These are phyloP conservation scores for Penicillium sp. DNA, from an alignment of 2,329 filamentous ascomycete genomes.

Conservation along the genomic window DNA sequence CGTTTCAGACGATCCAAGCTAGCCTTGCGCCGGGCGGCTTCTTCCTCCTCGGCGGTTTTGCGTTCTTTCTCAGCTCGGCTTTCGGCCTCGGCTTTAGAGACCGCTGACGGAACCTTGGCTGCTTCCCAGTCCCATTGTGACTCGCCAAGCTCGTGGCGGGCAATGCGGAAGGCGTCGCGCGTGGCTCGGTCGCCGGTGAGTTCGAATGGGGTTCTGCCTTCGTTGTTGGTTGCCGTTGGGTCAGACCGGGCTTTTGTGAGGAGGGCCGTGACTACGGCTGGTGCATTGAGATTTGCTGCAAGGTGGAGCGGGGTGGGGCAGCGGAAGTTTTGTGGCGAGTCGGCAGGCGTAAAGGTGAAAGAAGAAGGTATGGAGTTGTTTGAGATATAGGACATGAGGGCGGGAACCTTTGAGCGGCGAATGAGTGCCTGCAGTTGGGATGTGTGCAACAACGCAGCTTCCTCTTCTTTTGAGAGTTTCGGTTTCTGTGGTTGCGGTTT, in stretches of 20 bases:
- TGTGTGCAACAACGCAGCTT: constrained; percentile 72
- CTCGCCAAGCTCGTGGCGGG: constrained; percentile 73
- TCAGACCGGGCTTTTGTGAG: constrained; percentile 66
- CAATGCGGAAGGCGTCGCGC: constrained; percentile 82
- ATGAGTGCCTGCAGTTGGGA: constrained; percentile 80
- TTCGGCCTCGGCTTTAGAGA: constrained; percentile 65
- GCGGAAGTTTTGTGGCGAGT: constrained; percentile 62
- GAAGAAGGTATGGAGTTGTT: constrained; percentile 62
- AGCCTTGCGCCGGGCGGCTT: constrained; percentile 59
- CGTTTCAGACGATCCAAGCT: constrained; percentile 64
- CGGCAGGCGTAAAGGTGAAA: constrained; percentile 65
- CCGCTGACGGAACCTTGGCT: constrained; percentile 60
- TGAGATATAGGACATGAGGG: constrained; percentile 71
- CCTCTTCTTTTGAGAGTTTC: constrained; percentile 72
- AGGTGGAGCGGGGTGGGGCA: constrained; percentile 77
- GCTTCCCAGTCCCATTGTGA: constrained; percentile 66
- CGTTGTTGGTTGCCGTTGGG: constrained; percentile 59
- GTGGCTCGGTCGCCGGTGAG: constrained; percentile 77
- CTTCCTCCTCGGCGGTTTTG: constrained; percentile 58
- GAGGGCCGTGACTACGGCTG: constrained; percentile 67
- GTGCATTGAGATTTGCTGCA: constrained; percentile 69
- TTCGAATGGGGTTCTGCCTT: constrained; percentile 80
- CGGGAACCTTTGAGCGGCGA: constrained; percentile 79
- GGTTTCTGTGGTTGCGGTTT: constrained; percentile 40
- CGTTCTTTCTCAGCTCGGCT: constrained; percentile 61